Base-by-base conservation (phyloP, 768 basidiomycete species). In the Hygrophorus russula region DNA sequence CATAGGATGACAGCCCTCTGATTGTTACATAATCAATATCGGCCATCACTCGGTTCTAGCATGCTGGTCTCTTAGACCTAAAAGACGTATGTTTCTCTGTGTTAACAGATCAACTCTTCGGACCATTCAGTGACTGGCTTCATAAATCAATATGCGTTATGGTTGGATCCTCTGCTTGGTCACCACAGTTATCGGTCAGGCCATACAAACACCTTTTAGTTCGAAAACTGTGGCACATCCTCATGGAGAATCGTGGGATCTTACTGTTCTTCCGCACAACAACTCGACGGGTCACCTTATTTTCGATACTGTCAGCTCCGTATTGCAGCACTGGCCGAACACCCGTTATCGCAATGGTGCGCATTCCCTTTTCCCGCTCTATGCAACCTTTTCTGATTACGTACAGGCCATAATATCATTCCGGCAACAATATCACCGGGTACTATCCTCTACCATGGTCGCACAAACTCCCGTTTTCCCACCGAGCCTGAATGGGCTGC, bases 341-440 rank as follows among this genome's bases (percentile, higher is more conserved):
- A 68, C 69, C 0, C 63, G 67, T 2, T 68, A 70, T 54, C 59
- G 69, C 39, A 69, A 69, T 50, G 68, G 69, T 67, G 39, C 39
- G 58, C 6, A 10, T 30, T 29, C 17, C n/a, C 20, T 17, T 12
- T 11, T 3, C 17, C 40, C 5, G n/a, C 18, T 13, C 19, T 12
- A 11, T 20, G 12, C 18, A 5, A 18, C 19, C 27, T 14, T 9
- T 10, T 43, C 19, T 24, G 18, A 36, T 32, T 8, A 42, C 33
- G 6, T 14, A 11, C 36, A 55, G 54, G 51, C 17, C 57, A 58
- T 41, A 57, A 37, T 13, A 50, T 56, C 19, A 36, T 53, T 14
- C 53, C 57, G 1, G 56, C 48, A 2, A 51, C 48, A 2, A 39
- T 58, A 14, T 48, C 52, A 1, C 33, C 47, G 2, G 55, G 55